These are phyloP conservation scores for Trichoderma gracile DNA, from an alignment of 2,329 filamentous ascomycete species.

Conservation along the genomic window DNA sequence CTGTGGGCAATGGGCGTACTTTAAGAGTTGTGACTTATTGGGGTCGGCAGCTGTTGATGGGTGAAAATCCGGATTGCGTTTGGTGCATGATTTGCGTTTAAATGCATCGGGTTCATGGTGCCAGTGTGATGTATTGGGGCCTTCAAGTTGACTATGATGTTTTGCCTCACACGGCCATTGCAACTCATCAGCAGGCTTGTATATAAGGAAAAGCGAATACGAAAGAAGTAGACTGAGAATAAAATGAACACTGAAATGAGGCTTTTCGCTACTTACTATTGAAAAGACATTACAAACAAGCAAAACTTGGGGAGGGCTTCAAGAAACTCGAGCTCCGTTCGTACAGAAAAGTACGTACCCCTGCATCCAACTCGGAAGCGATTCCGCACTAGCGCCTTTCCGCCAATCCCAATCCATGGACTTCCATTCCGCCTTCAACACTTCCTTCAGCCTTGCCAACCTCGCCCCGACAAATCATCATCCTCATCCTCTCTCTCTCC, in stretches of 20 bases:
- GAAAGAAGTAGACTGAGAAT: too few relatives aligned
- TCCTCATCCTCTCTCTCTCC: background rate
- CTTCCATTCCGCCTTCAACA: background rate
- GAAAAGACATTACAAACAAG: too few relatives aligned
- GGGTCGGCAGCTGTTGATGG: background rate
- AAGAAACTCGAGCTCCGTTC: too few relatives aligned
- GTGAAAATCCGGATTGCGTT: conserved; percentile 17
- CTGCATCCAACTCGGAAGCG: background rate
- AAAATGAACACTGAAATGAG: background rate
- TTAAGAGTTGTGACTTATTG: background rate
- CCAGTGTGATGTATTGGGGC: background rate
- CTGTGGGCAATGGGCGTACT: too few relatives aligned
- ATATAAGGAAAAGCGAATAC: too few relatives aligned
- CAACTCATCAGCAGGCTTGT: too few relatives aligned
- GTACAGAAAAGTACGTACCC: background rate
- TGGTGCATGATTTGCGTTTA: conserved; percentile 20
- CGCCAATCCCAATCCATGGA: conserved; percentile 2
- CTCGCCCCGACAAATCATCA: background rate
- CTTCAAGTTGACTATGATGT: too few relatives aligned
- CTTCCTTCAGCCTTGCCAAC: conserved; percentile 12
- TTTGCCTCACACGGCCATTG: too few relatives aligned
- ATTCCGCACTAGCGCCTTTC: conserved; percentile 23
- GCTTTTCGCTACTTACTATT: background rate
- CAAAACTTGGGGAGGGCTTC: too few relatives aligned
- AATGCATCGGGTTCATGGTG: background rate